Conservation (phyloP, 2,329 filamentous ascomycete genomes). For the Calonectria honghensis region DNA sequence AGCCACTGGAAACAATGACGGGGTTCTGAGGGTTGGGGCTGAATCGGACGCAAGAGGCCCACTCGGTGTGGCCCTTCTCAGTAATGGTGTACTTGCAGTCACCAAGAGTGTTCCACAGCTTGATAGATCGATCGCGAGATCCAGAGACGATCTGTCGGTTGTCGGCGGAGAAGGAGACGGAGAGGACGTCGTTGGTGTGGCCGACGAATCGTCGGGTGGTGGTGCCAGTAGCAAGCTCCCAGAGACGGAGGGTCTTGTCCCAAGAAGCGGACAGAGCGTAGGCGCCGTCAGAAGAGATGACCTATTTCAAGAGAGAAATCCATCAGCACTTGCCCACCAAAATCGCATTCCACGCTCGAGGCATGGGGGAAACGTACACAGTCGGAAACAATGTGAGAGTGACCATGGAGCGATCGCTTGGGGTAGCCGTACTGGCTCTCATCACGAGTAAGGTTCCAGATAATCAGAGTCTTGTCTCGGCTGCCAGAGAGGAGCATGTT, state of each 20-base stretch:
- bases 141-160: constrained; percentile 99
- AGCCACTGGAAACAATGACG: constrained; percentile 98
- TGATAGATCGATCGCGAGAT: constrained; percentile 98
- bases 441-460: constrained; percentile 99
- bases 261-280: constrained; percentile 99
- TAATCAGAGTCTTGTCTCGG: constrained; percentile 99
- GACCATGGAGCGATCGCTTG: constrained; percentile 98
- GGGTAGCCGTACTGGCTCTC: constrained; percentile 99
- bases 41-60: constrained; percentile 99
- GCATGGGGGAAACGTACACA: constrained; percentile 82
- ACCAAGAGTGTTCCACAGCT: constrained; percentile 99
- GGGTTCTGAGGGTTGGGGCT: constrained; percentile 99
- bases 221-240: constrained; percentile 97
- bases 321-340: constrained; percentile 48
- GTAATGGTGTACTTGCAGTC: constrained; percentile 99
- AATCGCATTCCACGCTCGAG: constrained; percentile 10
- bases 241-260: constrained; percentile 99
- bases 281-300: constrained; percentile 99
- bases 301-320: constrained; percentile 70
- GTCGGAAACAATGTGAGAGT: constrained; percentile 99
- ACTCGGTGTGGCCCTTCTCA: constrained; percentile 99
- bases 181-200: constrained; percentile 99
- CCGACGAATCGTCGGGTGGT: constrained; percentile 99
- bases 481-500: constrained; percentile 99
- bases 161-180: constrained; percentile 99